Conservation (phyloP, 75 land plant species). For the Selaginella tamariscina region DNA sequence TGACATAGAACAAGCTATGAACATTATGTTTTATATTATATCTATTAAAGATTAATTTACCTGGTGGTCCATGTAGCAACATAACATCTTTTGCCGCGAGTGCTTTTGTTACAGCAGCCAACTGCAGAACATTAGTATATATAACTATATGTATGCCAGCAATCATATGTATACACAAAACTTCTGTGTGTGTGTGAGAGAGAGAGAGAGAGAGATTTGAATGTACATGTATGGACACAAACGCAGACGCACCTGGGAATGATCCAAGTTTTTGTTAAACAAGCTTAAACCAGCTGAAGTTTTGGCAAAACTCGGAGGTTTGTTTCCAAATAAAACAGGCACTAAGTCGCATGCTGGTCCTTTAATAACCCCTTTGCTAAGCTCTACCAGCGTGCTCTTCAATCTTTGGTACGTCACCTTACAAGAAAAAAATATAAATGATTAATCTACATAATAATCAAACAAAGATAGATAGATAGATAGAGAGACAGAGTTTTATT, state of each 20-base stretch:
- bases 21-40: too few relatives aligned
- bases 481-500: too few relatives aligned
- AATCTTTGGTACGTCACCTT: slow-evolving; percentile 88
- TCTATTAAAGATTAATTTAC: too few relatives aligned
- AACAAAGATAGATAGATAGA: too few relatives aligned
- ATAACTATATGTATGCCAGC: too few relatives aligned
- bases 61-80: slow-evolving; percentile 94
- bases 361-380: slow-evolving; percentile 71
- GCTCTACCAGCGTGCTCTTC: slow-evolving; percentile 70
- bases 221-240: too few relatives aligned
- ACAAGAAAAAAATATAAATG: too few relatives aligned
- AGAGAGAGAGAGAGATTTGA: too few relatives aligned
- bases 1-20: too few relatives aligned
- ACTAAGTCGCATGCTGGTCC: slow-evolving; percentile 79
- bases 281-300: slow-evolving; percentile 41
- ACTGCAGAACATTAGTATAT: slow-evolving; percentile 46
- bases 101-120: slow-evolving; percentile 69
- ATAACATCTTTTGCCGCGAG: slow-evolving; percentile 62
- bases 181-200: too few relatives aligned
- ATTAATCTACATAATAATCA: too few relatives aligned
- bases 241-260: slow-evolving; percentile 56
- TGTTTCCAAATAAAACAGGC: slow-evolving; percentile 83
- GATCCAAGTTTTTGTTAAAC: slow-evolving; percentile 63
- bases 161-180: too few relatives aligned
- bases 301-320: slow-evolving; percentile 47